These are phyloP conservation scores for Colletotrichum neosansevieriae DNA, from an alignment of 2,329 filamentous ascomycete genomes.

Conservation along the genomic window DNA sequence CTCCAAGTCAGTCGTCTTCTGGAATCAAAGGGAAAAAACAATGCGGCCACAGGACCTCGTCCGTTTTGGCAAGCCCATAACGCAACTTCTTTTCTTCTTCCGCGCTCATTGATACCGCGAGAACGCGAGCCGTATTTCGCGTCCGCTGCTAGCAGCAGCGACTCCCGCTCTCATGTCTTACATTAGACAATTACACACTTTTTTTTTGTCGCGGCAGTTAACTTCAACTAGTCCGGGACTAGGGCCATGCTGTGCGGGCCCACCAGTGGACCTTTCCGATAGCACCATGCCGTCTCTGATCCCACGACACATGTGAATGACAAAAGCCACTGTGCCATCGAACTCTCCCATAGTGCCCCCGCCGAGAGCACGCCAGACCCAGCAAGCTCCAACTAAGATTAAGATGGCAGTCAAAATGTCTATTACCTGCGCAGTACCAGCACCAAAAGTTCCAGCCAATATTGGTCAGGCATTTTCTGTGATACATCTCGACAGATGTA, in stretches of 20 bases:
- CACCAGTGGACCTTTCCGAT: slow-evolving; percentile 28
- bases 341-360: slow-evolving; percentile 10
- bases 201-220: slow-evolving; percentile 21
- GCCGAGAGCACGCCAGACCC: neutral
- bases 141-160: neutral
- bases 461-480: neutral
- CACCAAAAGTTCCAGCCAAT: neutral
- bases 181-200: slow-evolving; percentile 36
- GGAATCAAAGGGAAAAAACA: neutral
- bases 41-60: neutral
- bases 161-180: slow-evolving; percentile 17
- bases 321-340: slow-evolving; percentile 18
- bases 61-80: slow-evolving; percentile 9
- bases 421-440: neutral
- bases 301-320: slow-evolving; percentile 39
- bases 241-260: slow-evolving; percentile 5
- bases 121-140: slow-evolving; percentile 16
- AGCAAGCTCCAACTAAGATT: neutral
- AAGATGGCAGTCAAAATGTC: neutral
- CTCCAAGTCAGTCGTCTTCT: slow-evolving; percentile 5
- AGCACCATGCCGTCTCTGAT: slow-evolving; percentile 28
- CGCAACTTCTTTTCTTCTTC: slow-evolving; percentile 23
- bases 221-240: slow-evolving; percentile 14
- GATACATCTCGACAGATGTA: neutral
- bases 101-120: slow-evolving; percentile 10